Base-by-base conservation (phyloP, 2,329 filamentous ascomycete species). In the Calonectria multiphialidica region DNA sequence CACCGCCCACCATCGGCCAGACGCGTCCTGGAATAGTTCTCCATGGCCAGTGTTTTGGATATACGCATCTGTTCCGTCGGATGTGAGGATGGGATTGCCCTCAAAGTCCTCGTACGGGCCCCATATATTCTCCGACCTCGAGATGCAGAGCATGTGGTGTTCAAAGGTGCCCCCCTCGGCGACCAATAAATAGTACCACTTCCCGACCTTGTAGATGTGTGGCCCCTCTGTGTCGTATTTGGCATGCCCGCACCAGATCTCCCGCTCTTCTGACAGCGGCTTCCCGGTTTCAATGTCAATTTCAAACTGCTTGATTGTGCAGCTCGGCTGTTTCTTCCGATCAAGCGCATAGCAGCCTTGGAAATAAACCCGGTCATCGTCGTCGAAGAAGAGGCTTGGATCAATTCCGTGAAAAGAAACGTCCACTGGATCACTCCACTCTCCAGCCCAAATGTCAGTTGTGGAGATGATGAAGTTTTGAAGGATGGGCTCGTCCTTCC, bases 201-300 rank as follows among this genome's bases (percentile, higher is more conserved):
- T 79, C 6, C 76, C 85, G 80, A 82, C 82, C 71, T 86, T 86
- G 76, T 86, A 85, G 18, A 88, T 82, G 70, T 87, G 86, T 6
- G 79, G 77, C 0, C 80, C 79, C 35, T 81, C 79, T 0, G 79
- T 76, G 30, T 78, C 75, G 4, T 77, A 76, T 8, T 50, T 66
- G 1, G 75, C 73, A n/a, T 74, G 67, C 12, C 74, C 74, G 12
- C 65, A 68, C 74, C 73, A 76, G 12, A 75, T 75, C 35, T 74
- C 68, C 42, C 45, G 65, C 13, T 68, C 42, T 10, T 79, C 77
- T 1, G 76, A 77, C 1, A 79, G 69, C 3, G 62, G 40, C 59
- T 76, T 33, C 8, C 79, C 79, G 1, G 76, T 77, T 15, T 64
- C 18, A 2, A 78, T 23, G n/a, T 80, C 73, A 2, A 78, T 74